Evolutionary conservation across 208 protist genomes (phyloP), one percentile per base, ranked within the genome.

Genomic region (Acanthamoeba royreba): DNA sequence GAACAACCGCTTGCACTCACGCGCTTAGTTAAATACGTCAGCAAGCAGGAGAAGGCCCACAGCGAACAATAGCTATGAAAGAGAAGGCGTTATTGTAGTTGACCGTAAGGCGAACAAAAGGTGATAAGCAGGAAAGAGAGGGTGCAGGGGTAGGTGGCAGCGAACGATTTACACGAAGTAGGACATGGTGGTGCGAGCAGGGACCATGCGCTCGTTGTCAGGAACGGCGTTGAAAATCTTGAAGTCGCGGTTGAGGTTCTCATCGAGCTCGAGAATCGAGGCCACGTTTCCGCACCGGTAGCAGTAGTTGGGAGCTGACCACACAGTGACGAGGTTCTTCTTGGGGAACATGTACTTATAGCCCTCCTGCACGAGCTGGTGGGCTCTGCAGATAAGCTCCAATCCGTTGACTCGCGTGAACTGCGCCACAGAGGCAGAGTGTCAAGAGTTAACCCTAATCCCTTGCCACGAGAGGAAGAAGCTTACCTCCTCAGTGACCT

Each of bases 221-320:
- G 94, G 93, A 2, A 97, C 96, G 8, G 95, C 97, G 19, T 97
- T 47, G 90, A 98, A 98, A 53, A 97, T 94, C 66, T 95, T 96
- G 93, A 97, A 97, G 33, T 96, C 83, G 15, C 87, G 77, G 28
- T 97, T 63, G 3, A 98, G 83, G 28, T 96, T 91, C 33, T 97
- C 96, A 63, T 98, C 95, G n/a, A 98, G 53, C 55, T 86, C 69
- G 28, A 99, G 95, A 63, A 99, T 98, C 38, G 96, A 86, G 1
- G 98, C 98, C 0, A 98, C 97, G 93, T 99, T 99, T 86, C 98
- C 98, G 83, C 97, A 98, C 46, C 97, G 92, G 94, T 98, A 98
- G 96, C 98, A 98, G 95, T 98, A 98, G 96, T 98, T 99, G 42
- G 98, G 98, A 8, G 98, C 98, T 11, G 97, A 98, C 98, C 98